These are phyloP conservation scores for Borovskyia barvae DNA, from an alignment of 208 protist genomes.

Conservation along the genomic window DNA sequence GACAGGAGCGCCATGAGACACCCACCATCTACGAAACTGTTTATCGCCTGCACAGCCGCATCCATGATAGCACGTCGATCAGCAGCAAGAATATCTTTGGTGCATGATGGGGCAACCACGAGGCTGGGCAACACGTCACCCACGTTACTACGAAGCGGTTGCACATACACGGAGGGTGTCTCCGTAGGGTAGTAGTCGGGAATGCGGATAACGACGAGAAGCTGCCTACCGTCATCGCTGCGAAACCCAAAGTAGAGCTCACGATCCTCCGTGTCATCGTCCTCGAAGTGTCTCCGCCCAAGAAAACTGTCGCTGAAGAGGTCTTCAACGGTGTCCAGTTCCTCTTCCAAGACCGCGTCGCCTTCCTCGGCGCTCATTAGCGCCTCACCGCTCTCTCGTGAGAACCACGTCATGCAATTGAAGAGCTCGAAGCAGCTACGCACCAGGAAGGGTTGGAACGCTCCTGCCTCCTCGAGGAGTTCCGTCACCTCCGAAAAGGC, in stretches of 20 bases:
- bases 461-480: conserved; percentile 54
- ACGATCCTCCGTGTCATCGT: conserved; percentile 46
- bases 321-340: conserved; percentile 54
- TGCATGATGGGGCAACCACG: conserved; percentile 44
- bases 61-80: conserved; percentile 67
- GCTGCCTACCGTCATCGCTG: conserved; percentile 39
- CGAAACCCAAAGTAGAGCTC: conserved; percentile 74
- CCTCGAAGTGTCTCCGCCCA: conserved; percentile 51
- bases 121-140: conserved; percentile 25
- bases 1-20: conserved; percentile 74
- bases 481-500: conserved; percentile 57
- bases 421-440: conserved; percentile 83
- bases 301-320: conserved; percentile 78
- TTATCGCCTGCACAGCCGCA: conserved; percentile 68
- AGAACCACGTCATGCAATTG: conserved; percentile 78
- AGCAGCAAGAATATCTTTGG: conserved; percentile 56
- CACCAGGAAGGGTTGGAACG: conserved; percentile 78
- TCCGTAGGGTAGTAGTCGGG: conserved; percentile 78
- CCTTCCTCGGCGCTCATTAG: conserved; percentile 42
- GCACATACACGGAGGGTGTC: conserved; percentile 65
- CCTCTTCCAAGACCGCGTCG: conserved; percentile 58
- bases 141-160: conserved; percentile 30
- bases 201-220: conserved; percentile 65
- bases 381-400: conserved; percentile 37
- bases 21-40: conserved; percentile 50